Base-by-base conservation (phyloP, 495 filamentous ascomycete species). In the Pseudoneurospora amorphoporcata region DNA sequence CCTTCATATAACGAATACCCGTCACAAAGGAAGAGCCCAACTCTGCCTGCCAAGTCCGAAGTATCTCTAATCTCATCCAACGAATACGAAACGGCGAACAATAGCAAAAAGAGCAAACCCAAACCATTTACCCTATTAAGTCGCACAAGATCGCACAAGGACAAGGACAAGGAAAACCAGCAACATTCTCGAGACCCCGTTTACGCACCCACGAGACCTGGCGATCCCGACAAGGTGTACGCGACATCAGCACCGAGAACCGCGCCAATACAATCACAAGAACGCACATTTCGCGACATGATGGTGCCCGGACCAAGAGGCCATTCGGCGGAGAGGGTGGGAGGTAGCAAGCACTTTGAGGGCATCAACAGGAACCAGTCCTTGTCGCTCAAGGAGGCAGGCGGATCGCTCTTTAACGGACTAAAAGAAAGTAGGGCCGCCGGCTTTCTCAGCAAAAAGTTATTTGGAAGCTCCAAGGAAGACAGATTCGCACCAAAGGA, bases 351-450 rank as follows among this genome's bases (percentile, higher is more conserved):
- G 29, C 53, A 65, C 6, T 65, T 65, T 76, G 86, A 81, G 73
- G 83, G 76, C 78, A 84, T 73, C 8, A 76, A 70, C 69, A 76
- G 79, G 69, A 73, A 61, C 4, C 77, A 78, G 68, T 75, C 83
- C 17, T 82, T 87, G 19, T 89, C 90, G 0, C 84, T 89, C 73
- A 88, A 89, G 69, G 91, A 93, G 41, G 89, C 86, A 40, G 85
- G 87, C 68, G 89, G 89, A 32, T 88, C 88, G 68, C 88, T 94
- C 42, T 87, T 95, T 75, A 90, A 86, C 72, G 92, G 91, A 47
- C 81, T 95, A 23, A 94, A 92, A 79, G 88, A 90, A 32, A 90
- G 85, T 45, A 91, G 90, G 76, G 92, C 93, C 40, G 92, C 92
- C 8, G 91, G 90, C 61, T 92, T 92, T 76, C 87, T 94, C 39